phyloP scores from a whole-genome alignment of 23 red algal species.

The Gracilaria domingensis region DNA sequence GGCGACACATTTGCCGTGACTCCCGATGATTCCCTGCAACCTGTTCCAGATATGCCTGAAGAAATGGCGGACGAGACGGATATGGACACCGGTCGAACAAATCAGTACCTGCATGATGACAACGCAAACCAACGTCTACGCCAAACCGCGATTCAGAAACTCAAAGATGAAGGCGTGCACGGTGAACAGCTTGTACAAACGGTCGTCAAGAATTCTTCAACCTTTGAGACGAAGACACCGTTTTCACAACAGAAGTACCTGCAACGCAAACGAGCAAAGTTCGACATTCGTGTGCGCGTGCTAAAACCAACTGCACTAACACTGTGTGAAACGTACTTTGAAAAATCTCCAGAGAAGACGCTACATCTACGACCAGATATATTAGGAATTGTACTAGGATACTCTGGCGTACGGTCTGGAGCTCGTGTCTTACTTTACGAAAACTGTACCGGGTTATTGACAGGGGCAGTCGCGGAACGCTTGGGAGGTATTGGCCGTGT shows the following conservation, averaged over 20 bases:
- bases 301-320: conserved; percentile 60
- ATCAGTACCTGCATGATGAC: conserved; percentile 60
- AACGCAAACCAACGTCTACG: conserved; percentile 62
- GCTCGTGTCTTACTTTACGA: conserved; percentile 60
- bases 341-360: conserved; percentile 60
- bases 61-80: conserved; percentile 13
- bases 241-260: conserved; percentile 78
- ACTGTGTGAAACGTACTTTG: conserved; percentile 65
- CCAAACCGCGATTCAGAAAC: conserved; percentile 34
- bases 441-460: conserved; percentile 66
- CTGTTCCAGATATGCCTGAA: conserved; percentile 33
- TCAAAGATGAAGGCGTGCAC: conserved; percentile 57
- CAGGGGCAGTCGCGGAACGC: conserved; percentile 58
- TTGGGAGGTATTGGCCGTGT: conserved; percentile 51
- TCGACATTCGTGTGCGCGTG: conserved; percentile 66
- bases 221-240: conserved; percentile 60
- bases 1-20: conserved; percentile 52
- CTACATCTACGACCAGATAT: conserved; percentile 64
- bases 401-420: conserved; percentile 68
- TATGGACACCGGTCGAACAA: conserved; percentile 55
- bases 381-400: conserved; percentile 64
- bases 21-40: conserved; percentile 22
- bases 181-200: conserved; percentile 61
- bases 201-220: conserved; percentile 51
- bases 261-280: conserved; percentile 63